Evolutionary conservation across 2,329 filamentous ascomycete genomes (phyloP).

Genomic region (Beauveria brongniartii): DNA sequence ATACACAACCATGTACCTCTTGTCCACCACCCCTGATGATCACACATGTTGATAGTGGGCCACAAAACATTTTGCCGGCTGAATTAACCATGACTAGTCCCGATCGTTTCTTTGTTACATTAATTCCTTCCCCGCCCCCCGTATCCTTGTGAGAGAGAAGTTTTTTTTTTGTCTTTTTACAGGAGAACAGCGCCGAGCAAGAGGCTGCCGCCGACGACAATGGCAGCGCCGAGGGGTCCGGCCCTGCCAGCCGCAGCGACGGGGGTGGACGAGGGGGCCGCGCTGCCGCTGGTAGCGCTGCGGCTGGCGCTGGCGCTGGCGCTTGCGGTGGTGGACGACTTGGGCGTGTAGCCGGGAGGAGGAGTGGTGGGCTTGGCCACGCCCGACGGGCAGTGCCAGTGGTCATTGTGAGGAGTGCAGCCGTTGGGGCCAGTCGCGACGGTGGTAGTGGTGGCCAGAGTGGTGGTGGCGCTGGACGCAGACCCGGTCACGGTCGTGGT

Average conservation of each 20-base stretch:
- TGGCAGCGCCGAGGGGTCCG: not conserved
- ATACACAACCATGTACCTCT: not conserved
- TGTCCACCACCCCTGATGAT: not conserved
- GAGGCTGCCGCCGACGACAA: conserved; percentile 12
- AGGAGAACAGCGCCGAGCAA: conserved; percentile 12
- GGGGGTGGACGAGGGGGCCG: not conserved
- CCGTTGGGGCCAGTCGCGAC: too few relatives aligned
- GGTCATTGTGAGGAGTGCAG: conserved; percentile 10
- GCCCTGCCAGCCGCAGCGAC: not conserved
- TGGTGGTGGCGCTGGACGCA: too few relatives aligned
- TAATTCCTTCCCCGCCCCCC: too few relatives aligned
- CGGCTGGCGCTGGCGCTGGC: not conserved
- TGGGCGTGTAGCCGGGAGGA: conserved; percentile 7
- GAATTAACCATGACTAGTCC: not conserved
- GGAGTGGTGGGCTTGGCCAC: conserved; percentile 10
- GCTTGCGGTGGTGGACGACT: not conserved
- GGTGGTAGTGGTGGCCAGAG: too few relatives aligned
- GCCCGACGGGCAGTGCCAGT: conserved; percentile 10
- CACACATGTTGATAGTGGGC: not conserved
- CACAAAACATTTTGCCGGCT: not conserved
- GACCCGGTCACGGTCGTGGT: too few relatives aligned
- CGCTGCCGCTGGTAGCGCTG: not conserved
- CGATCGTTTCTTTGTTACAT: not conserved
- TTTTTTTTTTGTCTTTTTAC: not conserved
- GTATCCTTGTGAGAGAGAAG: too few relatives aligned